Percentiles rank a stretch among this genome's conserved stretches.
These are phyloP conservation scores for Gleditsia sinensis DNA, from an alignment of 306 rosid species.

Conservation along the genomic window DNA sequence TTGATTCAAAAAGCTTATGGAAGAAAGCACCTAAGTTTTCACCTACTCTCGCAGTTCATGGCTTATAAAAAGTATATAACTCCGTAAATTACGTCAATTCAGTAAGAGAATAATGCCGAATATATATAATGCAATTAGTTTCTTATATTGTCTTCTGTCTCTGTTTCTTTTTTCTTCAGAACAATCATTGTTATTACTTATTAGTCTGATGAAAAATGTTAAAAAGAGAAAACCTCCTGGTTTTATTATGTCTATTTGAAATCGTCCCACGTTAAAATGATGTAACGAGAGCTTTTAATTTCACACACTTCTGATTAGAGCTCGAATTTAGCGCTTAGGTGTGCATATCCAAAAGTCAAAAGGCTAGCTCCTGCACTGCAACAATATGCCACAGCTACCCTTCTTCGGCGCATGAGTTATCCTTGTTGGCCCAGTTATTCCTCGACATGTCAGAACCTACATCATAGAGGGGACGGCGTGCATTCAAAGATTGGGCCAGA, in stretches of 20 bases:
- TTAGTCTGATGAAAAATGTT: neutral
- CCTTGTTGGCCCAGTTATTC: neutral
- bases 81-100: conserved; percentile 25
- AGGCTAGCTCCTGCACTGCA: conserved; percentile 32
- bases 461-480: neutral
- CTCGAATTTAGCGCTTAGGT: neutral
- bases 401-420: conserved; percentile 32
- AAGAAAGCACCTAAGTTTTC: conserved; percentile 1
- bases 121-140: neutral
- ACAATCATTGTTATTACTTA: neutral
- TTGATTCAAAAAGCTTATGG: neutral
- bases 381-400: conserved; percentile 5
- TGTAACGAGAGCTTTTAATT: neutral
- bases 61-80: neutral
- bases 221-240: neutral
- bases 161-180: neutral
- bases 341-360: conserved; percentile 52
- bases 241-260: neutral
- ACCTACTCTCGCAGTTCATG: neutral
- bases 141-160: neutral
- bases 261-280: neutral
- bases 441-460: neutral
- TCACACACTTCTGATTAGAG: neutral
- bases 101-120: neutral
- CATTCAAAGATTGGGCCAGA: neutral